phyloP scores from a whole-genome alignment of 169 alveolate species.

The Babesia ovata region DNA sequence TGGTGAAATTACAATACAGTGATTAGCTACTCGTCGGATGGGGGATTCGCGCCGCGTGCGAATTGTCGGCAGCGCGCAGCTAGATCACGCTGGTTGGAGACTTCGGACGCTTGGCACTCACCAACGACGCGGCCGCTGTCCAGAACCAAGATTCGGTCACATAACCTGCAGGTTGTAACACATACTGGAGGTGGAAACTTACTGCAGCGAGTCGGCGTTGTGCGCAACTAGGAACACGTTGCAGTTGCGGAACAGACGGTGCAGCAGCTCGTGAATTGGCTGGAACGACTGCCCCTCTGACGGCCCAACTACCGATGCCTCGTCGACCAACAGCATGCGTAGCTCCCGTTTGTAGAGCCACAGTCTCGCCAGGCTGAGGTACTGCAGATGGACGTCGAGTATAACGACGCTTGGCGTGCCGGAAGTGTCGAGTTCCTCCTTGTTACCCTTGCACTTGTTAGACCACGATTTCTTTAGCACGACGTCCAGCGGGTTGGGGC shows the following conservation, averaged over 20 bases:
- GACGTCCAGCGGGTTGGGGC: conserved; percentile 12
- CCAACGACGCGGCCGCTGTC: conserved; percentile 59
- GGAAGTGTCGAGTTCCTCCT: not conserved
- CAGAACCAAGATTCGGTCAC: conserved; percentile 57
- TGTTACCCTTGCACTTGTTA: conserved; percentile 14
- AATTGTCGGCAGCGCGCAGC: conserved; percentile 13
- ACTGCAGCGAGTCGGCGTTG: conserved; percentile 60
- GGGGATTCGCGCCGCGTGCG: conserved; percentile 1
- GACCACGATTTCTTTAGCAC: conserved; percentile 37
- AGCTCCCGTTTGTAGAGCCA: conserved; percentile 44
- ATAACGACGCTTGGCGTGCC: conserved; percentile 8
- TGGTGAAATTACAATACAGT: not conserved
- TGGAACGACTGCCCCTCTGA: conserved; percentile 14
- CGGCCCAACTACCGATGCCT: conserved; percentile 27
- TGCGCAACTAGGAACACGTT: conserved; percentile 63
- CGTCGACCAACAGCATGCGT: conserved; percentile 67
- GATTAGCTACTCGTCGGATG: not conserved
- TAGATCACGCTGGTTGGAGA: conserved; percentile 14
- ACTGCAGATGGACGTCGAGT: conserved; percentile 62
- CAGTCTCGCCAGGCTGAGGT: conserved; percentile 57
- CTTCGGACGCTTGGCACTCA: conserved; percentile 30
- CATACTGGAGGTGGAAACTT: not conserved
- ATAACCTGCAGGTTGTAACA: conserved; percentile 35
- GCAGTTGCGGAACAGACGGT: conserved; percentile 48
- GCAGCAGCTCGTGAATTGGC: conserved; percentile 50